A percentile compares a stretch with the other conserved stretches of the same genome.
Evolutionary conservation across 306 rosid species (phyloP).

Genomic region (Quercus aquifolioides): DNA sequence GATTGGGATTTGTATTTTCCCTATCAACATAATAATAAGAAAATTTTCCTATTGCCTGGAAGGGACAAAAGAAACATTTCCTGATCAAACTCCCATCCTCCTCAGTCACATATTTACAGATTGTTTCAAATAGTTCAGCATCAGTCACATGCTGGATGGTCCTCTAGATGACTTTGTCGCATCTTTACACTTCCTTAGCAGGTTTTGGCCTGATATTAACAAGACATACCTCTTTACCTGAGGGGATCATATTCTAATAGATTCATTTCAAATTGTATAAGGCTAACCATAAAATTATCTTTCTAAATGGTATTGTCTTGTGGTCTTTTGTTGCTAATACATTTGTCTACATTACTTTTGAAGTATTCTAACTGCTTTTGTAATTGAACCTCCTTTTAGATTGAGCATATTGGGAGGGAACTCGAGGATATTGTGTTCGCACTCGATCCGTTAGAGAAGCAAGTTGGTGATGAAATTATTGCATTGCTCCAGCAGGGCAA

Average conservation of each 20-base stretch:
- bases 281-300: neutral
- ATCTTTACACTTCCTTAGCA: neutral
- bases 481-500: conserved; percentile 87
- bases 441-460: conserved; percentile 86
- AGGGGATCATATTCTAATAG: neutral
- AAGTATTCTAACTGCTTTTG: conserved; percentile 16
- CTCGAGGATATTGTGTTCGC: conserved; percentile 54
- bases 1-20: no score
- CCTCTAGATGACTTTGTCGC: neutral
- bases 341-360: conserved; percentile 2
- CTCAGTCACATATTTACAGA: neutral
- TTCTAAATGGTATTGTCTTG: neutral
- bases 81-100: no score
- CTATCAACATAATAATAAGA: no score
- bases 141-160: neutral
- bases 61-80: no score
- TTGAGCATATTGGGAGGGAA: conserved; percentile 69
- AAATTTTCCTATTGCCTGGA: no score
- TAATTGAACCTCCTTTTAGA: conserved; percentile 42
- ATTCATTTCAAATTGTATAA: neutral
- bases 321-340: neutral
- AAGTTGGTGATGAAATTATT: conserved; percentile 80
- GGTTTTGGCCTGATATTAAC: neutral
- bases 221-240: neutral
- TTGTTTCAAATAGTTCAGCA: neutral